A percentile compares a stretch with the other conserved stretches of the same genome.
phyloP scores from a whole-genome alignment of 192 early-diverging fungal species.

The Backusella parvicylindrica region DNA sequence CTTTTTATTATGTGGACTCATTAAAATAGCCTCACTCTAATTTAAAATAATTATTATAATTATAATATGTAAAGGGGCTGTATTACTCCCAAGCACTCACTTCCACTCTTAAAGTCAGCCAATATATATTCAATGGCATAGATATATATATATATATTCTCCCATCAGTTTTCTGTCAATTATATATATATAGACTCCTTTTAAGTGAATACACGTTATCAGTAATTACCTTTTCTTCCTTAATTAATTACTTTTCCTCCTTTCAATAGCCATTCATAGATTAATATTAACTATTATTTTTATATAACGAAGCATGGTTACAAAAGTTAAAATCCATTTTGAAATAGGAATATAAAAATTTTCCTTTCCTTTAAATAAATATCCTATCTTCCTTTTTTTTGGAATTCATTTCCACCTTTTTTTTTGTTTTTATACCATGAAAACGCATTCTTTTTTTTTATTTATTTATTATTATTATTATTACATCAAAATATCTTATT shows the following conservation, averaged over 20 bases:
- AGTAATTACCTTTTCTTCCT: not conserved
- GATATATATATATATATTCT: no score
- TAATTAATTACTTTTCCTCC: not conserved
- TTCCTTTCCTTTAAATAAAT: not conserved
- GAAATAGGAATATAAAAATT: not conserved
- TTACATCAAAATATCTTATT: not conserved
- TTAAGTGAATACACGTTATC: not conserved
- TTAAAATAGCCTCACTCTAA: not conserved
- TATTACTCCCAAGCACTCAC: not conserved
- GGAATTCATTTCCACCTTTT: not conserved
- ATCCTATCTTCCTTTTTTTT: not conserved
- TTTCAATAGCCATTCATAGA: not conserved
- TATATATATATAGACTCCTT: not conserved
- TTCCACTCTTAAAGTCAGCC: not conserved
- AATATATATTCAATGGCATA: not conserved
- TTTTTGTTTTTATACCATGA: not conserved
- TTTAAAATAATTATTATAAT: not conserved
- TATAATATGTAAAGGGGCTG: not conserved
- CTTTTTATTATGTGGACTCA: not conserved
- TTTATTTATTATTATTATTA: no score
- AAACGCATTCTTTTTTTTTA: not conserved
- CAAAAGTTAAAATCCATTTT: not conserved
- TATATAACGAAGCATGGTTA: not conserved
- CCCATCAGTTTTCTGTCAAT: not conserved
- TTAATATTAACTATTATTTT: no score